Percentiles rank a stretch among this genome's conserved stretches.
Evolutionary conservation across 805 yeast species (phyloP).

Genomic region (Candida hispaniensis): DNA sequence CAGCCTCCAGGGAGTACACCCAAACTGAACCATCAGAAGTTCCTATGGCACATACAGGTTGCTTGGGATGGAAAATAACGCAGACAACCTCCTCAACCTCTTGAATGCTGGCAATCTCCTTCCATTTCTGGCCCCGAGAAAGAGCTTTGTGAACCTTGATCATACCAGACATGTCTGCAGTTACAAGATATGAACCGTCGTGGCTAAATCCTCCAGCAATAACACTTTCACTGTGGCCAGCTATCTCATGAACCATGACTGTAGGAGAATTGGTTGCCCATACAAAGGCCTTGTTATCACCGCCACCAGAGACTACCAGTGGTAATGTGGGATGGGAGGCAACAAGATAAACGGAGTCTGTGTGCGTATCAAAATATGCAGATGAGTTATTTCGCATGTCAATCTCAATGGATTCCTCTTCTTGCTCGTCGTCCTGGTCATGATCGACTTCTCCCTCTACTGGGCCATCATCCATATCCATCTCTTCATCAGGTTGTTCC

Average conservation of each 20-base stretch:
- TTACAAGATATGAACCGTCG: constrained; percentile 70
- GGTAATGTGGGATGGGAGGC: constrained; percentile 78
- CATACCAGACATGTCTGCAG: constrained; percentile 94
- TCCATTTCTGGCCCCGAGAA: constrained; percentile 80
- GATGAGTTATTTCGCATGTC: constrained; percentile 86
- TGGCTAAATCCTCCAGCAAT: constrained; percentile 71
- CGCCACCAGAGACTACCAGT: constrained; percentile 83
- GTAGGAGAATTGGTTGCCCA: constrained; percentile 87
- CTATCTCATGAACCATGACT: constrained; percentile 59
- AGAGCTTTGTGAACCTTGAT: constrained; percentile 59
- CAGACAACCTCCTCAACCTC: constrained; percentile 88
- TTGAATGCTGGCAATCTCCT: constrained; percentile 52
- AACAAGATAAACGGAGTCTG: constrained; percentile 77
- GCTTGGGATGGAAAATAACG: constrained; percentile 69
- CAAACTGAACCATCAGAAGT: constrained; percentile 89
- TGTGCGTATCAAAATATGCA: constrained; percentile 80
- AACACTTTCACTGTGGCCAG: constrained; percentile 82
- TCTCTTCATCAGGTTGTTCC: constrained; percentile 7
- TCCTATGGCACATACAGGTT: constrained; percentile 77
- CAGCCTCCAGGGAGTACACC: constrained; percentile 68
- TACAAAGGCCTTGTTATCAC: constrained; percentile 76
- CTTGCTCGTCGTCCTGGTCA: constrained; percentile 1
- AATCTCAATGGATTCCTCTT: constrained; percentile 41
- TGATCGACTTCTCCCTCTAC: neutral
- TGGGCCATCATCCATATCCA: neutral